Conservation (phyloP, 495 filamentous ascomycete genomes). For the Chaetomium fimeti region DNA sequence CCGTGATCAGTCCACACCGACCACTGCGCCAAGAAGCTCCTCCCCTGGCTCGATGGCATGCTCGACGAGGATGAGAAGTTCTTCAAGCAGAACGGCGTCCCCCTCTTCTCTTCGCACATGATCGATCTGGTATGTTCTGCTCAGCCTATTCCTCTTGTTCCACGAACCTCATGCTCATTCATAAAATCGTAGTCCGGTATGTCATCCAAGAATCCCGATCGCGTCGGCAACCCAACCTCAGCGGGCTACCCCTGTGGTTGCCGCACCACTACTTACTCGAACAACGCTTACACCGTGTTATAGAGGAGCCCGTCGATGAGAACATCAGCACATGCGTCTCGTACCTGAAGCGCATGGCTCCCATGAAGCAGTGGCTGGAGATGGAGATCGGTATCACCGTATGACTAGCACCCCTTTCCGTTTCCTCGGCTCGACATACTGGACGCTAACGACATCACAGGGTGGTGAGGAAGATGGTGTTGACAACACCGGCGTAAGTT, state of each 20-base stretch:
- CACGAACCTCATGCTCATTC: slow-evolving; percentile 8
- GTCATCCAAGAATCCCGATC: neutral
- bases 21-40: slow-evolving; percentile 88
- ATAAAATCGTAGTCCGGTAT: slow-evolving; percentile 26
- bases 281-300: slow-evolving; percentile 27
- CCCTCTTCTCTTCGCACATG: slow-evolving; percentile 96
- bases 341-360: slow-evolving; percentile 86
- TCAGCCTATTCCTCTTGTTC: neutral
- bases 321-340: slow-evolving; percentile 89
- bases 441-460: slow-evolving; percentile 14
- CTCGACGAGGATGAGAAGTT: slow-evolving; percentile 85
- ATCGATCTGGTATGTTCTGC: slow-evolving; percentile 66
- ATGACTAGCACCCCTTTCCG: neutral
- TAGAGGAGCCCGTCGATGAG: slow-evolving; percentile 79
- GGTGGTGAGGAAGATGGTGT: slow-evolving; percentile 93
- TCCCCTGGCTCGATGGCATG: slow-evolving; percentile 93
- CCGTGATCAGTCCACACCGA: slow-evolving; percentile 47
- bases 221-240: neutral
- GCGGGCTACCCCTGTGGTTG: neutral
- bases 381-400: slow-evolving; percentile 64
- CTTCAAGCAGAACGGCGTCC: slow-evolving; percentile 88
- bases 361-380: slow-evolving; percentile 98
- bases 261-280: neutral
- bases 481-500: slow-evolving; percentile 63
- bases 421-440: neutral